Evolutionary conservation across 2,329 filamentous ascomycete genomes (phyloP).

Genomic region (Blastomyces gilchristii): DNA sequence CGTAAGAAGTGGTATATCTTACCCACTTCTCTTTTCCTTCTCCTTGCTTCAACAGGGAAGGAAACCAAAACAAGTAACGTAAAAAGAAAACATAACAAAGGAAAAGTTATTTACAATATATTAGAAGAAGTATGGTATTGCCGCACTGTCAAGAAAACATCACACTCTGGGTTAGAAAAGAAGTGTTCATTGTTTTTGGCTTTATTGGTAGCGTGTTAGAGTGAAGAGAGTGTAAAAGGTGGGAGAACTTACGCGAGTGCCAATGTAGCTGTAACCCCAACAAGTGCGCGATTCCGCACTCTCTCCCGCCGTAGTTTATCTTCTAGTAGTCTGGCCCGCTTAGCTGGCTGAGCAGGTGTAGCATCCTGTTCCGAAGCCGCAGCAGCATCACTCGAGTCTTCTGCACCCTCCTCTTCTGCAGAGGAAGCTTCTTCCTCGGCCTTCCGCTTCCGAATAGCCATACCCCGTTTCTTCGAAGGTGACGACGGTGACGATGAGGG

Average conservation of each 20-base stretch:
- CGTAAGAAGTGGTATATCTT: neutral
- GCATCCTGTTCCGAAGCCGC: conserved; percentile 18
- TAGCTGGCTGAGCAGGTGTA: conserved; percentile 43
- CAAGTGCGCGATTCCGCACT: conserved; percentile 72
- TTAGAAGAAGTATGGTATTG: conserved; percentile 41
- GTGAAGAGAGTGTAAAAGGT: neutral
- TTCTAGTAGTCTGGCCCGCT: conserved; percentile 62
- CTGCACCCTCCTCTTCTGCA: conserved; percentile 25
- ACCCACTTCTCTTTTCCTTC: neutral
- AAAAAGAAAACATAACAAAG: neutral
- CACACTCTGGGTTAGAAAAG: conserved; percentile 16
- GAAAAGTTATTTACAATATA: conserved; percentile 13
- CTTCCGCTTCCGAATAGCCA: conserved; percentile 56
- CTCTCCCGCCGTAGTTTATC: conserved; percentile 74
- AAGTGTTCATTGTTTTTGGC: neutral
- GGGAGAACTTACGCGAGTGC: conserved; percentile 71
- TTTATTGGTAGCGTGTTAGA: neutral
- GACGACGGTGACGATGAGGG: neutral
- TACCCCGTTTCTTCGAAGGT: conserved; percentile 19
- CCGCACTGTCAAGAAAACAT: conserved; percentile 27
- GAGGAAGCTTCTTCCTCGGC: conserved; percentile 54
- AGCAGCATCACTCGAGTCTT: conserved; percentile 24
- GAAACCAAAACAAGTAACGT: neutral
- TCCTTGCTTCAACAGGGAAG: neutral
- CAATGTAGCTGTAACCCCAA: conserved; percentile 77